Evolutionary conservation across 768 basidiomycete genomes (phyloP), one percentile per base, ranked within the genome.

Genomic region (Baorangia bicolor): DNA sequence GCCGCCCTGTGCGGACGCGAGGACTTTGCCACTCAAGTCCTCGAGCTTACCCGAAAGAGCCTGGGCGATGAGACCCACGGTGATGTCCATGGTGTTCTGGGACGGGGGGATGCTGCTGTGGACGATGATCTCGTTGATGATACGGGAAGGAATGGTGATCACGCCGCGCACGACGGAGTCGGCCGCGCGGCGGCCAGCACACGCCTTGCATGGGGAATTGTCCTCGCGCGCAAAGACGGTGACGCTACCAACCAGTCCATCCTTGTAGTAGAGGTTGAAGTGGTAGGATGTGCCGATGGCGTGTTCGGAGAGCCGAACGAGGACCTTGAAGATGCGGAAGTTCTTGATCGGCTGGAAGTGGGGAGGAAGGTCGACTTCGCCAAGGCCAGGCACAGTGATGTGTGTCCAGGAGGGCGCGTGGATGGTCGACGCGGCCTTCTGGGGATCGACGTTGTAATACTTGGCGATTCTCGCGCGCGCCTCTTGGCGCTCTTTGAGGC

Each of bases 321-420:
- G 55, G 30, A 72, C 58, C 28, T 59, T 54, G 53, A 72, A 70
- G 25, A 62, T 23, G 18, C 70, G 69, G 53, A 62, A 72, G 40
- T 58, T 44, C 27, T 48, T 23, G 31, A 70, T 59, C 11, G 58
- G 62, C 48, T 42, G 45, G 45, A 62, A 58, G 47, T 54, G 40
- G 30, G 40, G 2, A 25, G 68, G 64, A 20, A 68, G 60, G 7
- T 23, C 45, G 21, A 27, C 39, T 37, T 49, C 48, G 21, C 27
- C 49, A 12, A 21, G 20, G 12, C 10, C 35, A 12, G 67, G 57
- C 20, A 67, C 66, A 5, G 50, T 14, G 11, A 67, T 25, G 30
- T 69, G 66, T 14, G 40, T n/a, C 59, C 59, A 64, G 14, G 56
- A 34, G 1, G 52, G 49, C n/a, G 14, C n/a, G 16, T 57, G 49